A percentile compares a stretch with the other conserved stretches of the same genome.
phyloP scores from a whole-genome alignment of 495 filamentous ascomycete species.

The Penicillium bovifimosum region DNA sequence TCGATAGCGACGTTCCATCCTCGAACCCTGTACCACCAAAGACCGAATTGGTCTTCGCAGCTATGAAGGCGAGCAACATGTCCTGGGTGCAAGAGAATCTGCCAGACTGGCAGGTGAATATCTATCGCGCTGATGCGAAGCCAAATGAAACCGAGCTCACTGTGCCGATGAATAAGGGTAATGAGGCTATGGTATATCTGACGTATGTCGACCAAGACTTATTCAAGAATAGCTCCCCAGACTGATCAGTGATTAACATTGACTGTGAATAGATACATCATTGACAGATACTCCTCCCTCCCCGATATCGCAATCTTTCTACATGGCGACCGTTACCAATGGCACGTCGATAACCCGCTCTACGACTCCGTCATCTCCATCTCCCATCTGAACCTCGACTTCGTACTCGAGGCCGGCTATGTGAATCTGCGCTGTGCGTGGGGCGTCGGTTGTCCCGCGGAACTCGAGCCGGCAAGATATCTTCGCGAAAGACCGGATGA shows the following conservation, averaged over 20 bases:
- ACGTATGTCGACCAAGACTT: constrained; percentile 31
- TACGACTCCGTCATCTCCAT: constrained; percentile 34
- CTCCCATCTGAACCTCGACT: constrained; percentile 18
- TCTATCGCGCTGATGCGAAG: constrained; percentile 48
- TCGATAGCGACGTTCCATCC: not conserved
- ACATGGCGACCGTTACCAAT: constrained; percentile 39
- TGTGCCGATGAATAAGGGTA: constrained; percentile 52
- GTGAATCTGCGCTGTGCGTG: constrained; percentile 45
- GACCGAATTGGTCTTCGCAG: constrained; percentile 27
- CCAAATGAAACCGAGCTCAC: constrained; percentile 27
- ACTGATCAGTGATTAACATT: no score
- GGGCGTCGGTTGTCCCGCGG: constrained; percentile 39
- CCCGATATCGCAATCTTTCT: constrained; percentile 41
- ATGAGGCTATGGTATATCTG: constrained; percentile 59
- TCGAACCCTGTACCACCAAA: not conserved
- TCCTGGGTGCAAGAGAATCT: constrained; percentile 28
- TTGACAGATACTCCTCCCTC: constrained; percentile 43
- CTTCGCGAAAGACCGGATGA: constrained; percentile 21
- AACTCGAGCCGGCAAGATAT: constrained; percentile 26
- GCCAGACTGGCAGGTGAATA: constrained; percentile 34
- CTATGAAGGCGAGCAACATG: constrained; percentile 22
- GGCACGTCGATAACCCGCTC: constrained; percentile 53
- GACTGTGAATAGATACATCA: constrained; percentile 31
- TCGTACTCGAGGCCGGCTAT: constrained; percentile 36
- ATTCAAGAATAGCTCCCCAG: not conserved